phyloP scores from a whole-genome alignment of 805 yeast genomes.

The Ogataea pignaliae region DNA sequence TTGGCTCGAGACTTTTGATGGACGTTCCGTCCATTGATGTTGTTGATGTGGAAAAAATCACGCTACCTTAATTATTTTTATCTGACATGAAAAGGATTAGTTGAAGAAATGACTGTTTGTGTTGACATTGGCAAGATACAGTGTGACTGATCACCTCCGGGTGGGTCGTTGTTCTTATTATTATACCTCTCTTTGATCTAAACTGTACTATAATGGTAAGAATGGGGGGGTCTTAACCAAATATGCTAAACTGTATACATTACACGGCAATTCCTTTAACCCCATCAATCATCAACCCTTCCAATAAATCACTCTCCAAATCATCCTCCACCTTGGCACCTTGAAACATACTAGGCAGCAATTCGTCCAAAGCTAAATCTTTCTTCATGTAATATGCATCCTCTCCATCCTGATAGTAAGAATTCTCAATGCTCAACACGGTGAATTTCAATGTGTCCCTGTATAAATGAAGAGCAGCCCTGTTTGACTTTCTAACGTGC shows the following conservation, averaged over 20 bases:
- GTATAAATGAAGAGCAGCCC: slow-evolving; percentile 91
- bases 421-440: slow-evolving; percentile 73
- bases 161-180: too few relatives aligned
- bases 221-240: too few relatives aligned
- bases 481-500: slow-evolving; percentile 89
- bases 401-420: slow-evolving; percentile 96
- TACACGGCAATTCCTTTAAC: slow-evolving; percentile 6
- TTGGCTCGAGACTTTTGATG: slow-evolving; percentile 87
- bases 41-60: slow-evolving; percentile 98
- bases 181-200: too few relatives aligned
- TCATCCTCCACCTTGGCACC: slow-evolving; percentile 51
- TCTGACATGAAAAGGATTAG: slow-evolving; percentile 40
- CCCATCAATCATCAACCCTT: slow-evolving; percentile 22
- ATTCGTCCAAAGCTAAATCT: slow-evolving; percentile 52
- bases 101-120: too few relatives aligned
- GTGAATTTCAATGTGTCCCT: slow-evolving; percentile 80
- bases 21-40: slow-evolving; percentile 31
- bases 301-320: slow-evolving; percentile 43
- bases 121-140: too few relatives aligned
- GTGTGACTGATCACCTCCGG: too few relatives aligned
- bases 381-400: slow-evolving; percentile 96
- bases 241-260: too few relatives aligned
- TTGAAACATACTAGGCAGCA: slow-evolving; percentile 55
- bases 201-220: too few relatives aligned
- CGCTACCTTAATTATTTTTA: slow-evolving; percentile 83